Percentiles rank a stretch among this genome's conserved stretches.
Conservation (phyloP, 2,329 filamentous ascomycete genomes). For the Phialophora macrospora region DNA sequence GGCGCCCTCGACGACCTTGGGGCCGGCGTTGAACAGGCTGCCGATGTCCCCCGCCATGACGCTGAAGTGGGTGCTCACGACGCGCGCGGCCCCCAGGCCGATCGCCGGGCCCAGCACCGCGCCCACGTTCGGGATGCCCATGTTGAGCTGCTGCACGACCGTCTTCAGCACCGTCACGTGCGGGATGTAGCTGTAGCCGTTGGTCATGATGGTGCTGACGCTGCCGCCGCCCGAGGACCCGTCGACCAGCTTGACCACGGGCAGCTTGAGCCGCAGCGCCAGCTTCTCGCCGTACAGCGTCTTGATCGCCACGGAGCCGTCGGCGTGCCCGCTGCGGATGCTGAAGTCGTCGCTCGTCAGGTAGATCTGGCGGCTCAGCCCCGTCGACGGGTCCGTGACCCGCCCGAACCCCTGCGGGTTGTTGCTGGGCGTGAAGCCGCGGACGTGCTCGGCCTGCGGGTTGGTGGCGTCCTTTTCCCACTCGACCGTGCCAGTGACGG, state of each 20-base stretch:
- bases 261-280: constrained; percentile 65
- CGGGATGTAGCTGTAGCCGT: constrained; percentile 65
- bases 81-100: constrained; percentile 65
- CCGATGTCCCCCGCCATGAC: constrained; percentile 70
- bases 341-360: constrained; percentile 69
- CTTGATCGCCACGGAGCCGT: constrained; percentile 63
- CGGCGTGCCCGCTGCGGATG: constrained; percentile 67
- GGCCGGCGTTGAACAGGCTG: constrained; percentile 67
- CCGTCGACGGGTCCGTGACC: constrained; percentile 42
- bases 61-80: constrained; percentile 67
- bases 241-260: constrained; percentile 68
- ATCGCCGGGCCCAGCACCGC: constrained; percentile 66
- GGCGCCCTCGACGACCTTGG: constrained; percentile 65
- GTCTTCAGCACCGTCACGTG: constrained; percentile 58
- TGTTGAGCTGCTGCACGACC: constrained; percentile 52
- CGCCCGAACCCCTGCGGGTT: constrained; percentile 66
- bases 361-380: constrained; percentile 58
- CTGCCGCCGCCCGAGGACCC: constrained; percentile 65
- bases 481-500: constrained; percentile 62
- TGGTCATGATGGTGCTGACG: constrained; percentile 38
- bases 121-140: constrained; percentile 68
- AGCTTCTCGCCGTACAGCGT: constrained; percentile 66
- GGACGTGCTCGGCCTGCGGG: constrained; percentile 53
- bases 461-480: constrained; percentile 55
- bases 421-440: constrained; percentile 63